Evolutionary conservation across 2,329 filamentous ascomycete species (phyloP).

Genomic region (Xylaria sp.): DNA sequence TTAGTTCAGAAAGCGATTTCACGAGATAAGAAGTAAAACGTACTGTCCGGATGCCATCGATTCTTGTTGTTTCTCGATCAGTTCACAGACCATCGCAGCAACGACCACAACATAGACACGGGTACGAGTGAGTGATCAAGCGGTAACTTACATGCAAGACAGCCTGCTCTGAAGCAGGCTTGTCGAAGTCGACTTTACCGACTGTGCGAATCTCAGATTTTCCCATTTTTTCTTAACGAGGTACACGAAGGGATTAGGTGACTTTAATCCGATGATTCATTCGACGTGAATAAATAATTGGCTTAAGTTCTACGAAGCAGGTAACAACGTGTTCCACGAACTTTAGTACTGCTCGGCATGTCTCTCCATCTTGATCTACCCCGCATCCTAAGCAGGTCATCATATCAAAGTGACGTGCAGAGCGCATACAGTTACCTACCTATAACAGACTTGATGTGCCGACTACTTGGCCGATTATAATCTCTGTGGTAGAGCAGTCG

Average conservation of each 20-base stretch:
- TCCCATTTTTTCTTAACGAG: slow-evolving; percentile 48
- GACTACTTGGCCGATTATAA: slow-evolving; percentile 5
- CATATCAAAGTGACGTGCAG: slow-evolving; percentile 10
- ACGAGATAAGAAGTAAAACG: slow-evolving; percentile 37
- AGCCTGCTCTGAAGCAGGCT: slow-evolving; percentile 74
- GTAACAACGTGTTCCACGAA: too few species aligned
- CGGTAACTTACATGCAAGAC: slow-evolving; percentile 71
- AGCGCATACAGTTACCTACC: background rate
- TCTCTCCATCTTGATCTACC: slow-evolving; percentile 33
- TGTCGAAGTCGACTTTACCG: slow-evolving; percentile 77
- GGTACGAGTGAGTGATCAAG: background rate
- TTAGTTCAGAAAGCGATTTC: background rate
- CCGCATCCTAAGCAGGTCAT: slow-evolving; percentile 36
- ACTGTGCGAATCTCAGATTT: slow-evolving; percentile 71
- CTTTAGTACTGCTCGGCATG: background rate
- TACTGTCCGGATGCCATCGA: slow-evolving; percentile 92
- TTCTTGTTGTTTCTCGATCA: slow-evolving; percentile 61
- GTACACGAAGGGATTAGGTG: background rate
- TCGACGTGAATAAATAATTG: background rate
- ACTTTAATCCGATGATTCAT: background rate
- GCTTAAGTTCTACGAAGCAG: background rate
- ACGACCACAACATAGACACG: background rate
- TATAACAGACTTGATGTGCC: slow-evolving; percentile 28
- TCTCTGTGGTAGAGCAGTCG: background rate
- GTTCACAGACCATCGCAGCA: background rate